A percentile compares a stretch with the other conserved stretches of the same genome.
Evolutionary conservation across 1,139 yeast genomes (phyloP).

Genomic region (Saccharomycopsis hybrid): DNA sequence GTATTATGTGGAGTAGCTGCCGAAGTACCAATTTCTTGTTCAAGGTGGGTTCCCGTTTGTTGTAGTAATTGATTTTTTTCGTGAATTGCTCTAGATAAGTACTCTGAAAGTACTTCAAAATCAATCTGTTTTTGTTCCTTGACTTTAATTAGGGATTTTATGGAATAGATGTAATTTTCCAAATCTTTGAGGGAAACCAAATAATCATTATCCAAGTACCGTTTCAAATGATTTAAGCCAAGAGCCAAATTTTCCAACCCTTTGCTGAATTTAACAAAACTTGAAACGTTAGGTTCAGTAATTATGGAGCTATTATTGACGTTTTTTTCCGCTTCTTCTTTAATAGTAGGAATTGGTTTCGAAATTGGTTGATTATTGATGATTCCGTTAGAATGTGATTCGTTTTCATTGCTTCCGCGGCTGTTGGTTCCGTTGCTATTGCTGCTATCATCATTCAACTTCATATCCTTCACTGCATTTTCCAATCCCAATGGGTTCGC

Average conservation of each 20-base stretch:
- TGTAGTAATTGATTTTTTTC: constrained; percentile 55
- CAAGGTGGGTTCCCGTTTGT: constrained; percentile 36
- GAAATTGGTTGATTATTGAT: constrained; percentile 12
- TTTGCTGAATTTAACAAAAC: constrained; percentile 44
- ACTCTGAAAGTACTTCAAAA: constrained; percentile 78
- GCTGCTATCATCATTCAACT: not conserved
- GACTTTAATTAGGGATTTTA: constrained; percentile 69
- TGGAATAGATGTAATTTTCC: constrained; percentile 74
- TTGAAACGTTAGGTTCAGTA: constrained; percentile 3
- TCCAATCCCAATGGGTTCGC: not conserved
- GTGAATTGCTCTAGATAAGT: constrained; percentile 58
- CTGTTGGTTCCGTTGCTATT: not conserved
- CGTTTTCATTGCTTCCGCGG: not conserved
- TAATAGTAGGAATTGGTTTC: constrained; percentile 6
- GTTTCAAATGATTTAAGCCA: constrained; percentile 43
- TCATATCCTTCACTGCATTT: not conserved
- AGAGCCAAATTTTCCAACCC: constrained; percentile 46
- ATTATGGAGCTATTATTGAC: constrained; percentile 4
- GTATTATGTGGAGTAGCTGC: constrained; percentile 13
- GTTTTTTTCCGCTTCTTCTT: constrained; percentile 8
- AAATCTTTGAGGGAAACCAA: constrained; percentile 79
- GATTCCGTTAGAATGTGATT: not conserved
- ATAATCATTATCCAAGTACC: constrained; percentile 73
- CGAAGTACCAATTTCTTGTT: constrained; percentile 3
- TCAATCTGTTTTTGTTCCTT: constrained; percentile 91